Percentiles rank a stretch among this genome's conserved stretches.
Conservation (phyloP, 805 yeast species). For the Wickerhamomyces mucosus region DNA sequence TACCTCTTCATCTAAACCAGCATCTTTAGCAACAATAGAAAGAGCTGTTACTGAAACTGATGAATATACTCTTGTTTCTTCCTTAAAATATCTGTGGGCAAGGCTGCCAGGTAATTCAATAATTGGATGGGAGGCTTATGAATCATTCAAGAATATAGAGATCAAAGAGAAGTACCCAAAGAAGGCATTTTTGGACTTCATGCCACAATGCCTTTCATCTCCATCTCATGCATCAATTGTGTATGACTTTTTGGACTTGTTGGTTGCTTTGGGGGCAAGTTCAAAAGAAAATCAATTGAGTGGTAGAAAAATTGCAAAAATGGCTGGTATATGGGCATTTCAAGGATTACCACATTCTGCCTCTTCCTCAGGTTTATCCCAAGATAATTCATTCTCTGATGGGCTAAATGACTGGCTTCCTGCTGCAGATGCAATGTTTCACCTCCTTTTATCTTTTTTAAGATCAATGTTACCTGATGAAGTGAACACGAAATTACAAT, state of each 20-base stretch:
- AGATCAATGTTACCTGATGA: constrained; percentile 70
- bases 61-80: constrained; percentile 62
- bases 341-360: constrained; percentile 27
- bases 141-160: constrained; percentile 58
- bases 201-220: constrained; percentile 77
- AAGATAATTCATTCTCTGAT: constrained; percentile 39
- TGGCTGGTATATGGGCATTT: constrained; percentile 89
- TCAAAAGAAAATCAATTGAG: constrained; percentile 69
- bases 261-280: constrained; percentile 70
- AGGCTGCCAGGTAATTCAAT: constrained; percentile 71
- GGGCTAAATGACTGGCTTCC: constrained; percentile 74
- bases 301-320: constrained; percentile 69
- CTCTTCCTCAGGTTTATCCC: constrained; percentile 6
- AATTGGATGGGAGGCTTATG: constrained; percentile 80
- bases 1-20: constrained; percentile 42
- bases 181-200: constrained; percentile 65
- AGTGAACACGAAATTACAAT: constrained; percentile 38
- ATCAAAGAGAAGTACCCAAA: constrained; percentile 56
- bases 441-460: constrained; percentile 64
- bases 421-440: constrained; percentile 81
- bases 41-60: constrained; percentile 43
- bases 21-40: constrained; percentile 34
- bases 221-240: constrained; percentile 87
- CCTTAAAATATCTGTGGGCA: constrained; percentile 80
- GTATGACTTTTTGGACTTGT: constrained; percentile 75